A percentile compares a stretch with the other conserved stretches of the same genome.
phyloP scores from a whole-genome alignment of 306 rosid genomes.

The Bauhinia variegata region DNA sequence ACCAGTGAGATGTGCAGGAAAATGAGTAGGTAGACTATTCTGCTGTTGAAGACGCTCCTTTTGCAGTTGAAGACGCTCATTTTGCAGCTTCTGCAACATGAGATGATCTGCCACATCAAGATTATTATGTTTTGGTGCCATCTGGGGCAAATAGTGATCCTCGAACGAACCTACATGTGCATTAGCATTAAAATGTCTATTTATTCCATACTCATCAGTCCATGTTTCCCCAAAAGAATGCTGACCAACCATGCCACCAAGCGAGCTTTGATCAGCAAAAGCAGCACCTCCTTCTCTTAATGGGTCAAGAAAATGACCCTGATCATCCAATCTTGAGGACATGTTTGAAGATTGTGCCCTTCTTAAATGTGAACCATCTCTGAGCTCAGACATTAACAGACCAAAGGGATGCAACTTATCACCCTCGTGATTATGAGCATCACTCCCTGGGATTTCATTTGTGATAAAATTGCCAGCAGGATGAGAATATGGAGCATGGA shows the following conservation, averaged over 20 bases:
- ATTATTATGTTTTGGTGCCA: constrained; percentile 45
- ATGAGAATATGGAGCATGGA: constrained; percentile 41
- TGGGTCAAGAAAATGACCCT: constrained; percentile 54
- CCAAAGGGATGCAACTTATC: constrained; percentile 79
- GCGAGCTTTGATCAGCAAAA: constrained; percentile 42
- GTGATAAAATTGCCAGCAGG: constrained; percentile 39
- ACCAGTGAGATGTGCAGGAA: constrained; percentile 47
- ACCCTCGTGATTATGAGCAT: constrained; percentile 40
- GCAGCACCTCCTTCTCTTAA: constrained; percentile 46
- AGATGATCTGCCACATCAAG: constrained; percentile 52
- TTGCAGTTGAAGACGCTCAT: no score
- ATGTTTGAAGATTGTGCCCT: constrained; percentile 57
- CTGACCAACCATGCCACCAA: constrained; percentile 49
- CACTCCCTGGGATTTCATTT: constrained; percentile 47
- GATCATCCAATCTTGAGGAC: constrained; percentile 55
- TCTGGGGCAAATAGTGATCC: constrained; percentile 44
- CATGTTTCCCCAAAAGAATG: constrained; percentile 50
- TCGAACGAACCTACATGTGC: constrained; percentile 47
- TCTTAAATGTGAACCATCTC: constrained; percentile 56
- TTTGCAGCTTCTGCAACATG: constrained; percentile 51
- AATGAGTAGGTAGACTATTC: constrained; percentile 38
- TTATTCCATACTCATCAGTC: constrained; percentile 46
- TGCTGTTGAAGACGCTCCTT: constrained; percentile 60
- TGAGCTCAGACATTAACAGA: constrained; percentile 68
- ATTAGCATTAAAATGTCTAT: constrained; percentile 46